Evolutionary conservation across 148 eudicot species (phyloP).

Genomic region (Cornus suecica): DNA sequence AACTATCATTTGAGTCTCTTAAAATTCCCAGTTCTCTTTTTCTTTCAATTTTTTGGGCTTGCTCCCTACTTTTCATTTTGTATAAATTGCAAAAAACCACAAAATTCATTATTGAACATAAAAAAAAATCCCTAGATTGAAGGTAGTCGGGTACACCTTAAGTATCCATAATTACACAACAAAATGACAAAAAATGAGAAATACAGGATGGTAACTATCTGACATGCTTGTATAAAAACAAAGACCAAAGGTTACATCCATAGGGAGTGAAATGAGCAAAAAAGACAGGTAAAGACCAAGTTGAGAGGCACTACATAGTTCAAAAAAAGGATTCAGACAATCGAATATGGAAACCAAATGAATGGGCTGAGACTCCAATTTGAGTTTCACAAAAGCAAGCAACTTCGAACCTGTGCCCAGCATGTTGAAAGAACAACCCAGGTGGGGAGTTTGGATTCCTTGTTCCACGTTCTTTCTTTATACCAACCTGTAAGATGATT

Average conservation of each 20-base stretch:
- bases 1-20: too few relatives aligned
- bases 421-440: constrained; percentile 88
- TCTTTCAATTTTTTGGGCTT: too few relatives aligned
- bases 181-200: background rate
- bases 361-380: background rate
- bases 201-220: too few relatives aligned
- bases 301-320: background rate
- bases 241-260: background rate
- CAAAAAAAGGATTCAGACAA: background rate
- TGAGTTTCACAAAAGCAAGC: background rate
- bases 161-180: background rate
- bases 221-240: background rate
- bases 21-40: too few relatives aligned
- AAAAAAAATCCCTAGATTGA: background rate
- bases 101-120: background rate
- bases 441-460: constrained; percentile 49
- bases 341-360: background rate
- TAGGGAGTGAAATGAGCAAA: background rate
- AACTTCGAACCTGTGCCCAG: constrained; percentile 80
- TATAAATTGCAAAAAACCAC: background rate
- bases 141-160: background rate
- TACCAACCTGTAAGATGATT: constrained; percentile 57
- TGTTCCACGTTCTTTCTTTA: constrained; percentile 47
- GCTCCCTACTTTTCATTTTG: too few relatives aligned
- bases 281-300: background rate